Percentiles rank a stretch among this genome's conserved stretches.
These are phyloP conservation scores for Elymus sibiricus DNA, from an alignment of 176 grass and related monocot species.

Conservation along the genomic window DNA sequence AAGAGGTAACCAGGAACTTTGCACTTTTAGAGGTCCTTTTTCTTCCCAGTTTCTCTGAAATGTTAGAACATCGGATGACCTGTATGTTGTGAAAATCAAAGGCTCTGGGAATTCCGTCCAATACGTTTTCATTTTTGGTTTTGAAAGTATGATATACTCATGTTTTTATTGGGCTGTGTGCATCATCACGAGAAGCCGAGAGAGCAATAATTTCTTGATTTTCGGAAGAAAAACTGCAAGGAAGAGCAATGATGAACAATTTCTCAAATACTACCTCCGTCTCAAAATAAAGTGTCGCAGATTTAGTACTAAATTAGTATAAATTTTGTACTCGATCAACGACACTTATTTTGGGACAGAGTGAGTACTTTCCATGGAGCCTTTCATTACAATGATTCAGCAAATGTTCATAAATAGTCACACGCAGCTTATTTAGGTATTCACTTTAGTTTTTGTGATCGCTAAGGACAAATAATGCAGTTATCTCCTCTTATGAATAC, in stretches of 20 bases:
- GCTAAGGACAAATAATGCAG: neutral
- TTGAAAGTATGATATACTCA: neutral
- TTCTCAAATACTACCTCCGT: no score
- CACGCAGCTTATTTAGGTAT: neutral
- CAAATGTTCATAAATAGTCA: no score
- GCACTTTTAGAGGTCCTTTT: neutral
- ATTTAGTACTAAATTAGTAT: no score
- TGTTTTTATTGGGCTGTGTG: neutral
- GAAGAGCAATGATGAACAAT: no score
- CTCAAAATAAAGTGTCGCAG: no score
- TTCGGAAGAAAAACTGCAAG: no score
- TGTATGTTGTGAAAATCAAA: neutral
- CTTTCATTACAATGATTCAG: no score
- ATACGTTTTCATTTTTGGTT: neutral
- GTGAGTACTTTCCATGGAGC: no score
- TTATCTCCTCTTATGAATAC: neutral
- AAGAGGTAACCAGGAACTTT: conserved; percentile 38
- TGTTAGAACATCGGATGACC: neutral
- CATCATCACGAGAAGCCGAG: neutral
- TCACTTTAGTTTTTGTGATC: neutral
- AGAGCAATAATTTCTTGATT: no score
- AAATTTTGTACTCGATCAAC: no score
- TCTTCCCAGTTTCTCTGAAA: neutral
- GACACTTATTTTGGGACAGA: no score
- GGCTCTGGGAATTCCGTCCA: neutral